A percentile compares a stretch with the other conserved stretches of the same genome.
Evolutionary conservation across 441 rosid species (phyloP).

Genomic region (Syzygium malaccense): DNA sequence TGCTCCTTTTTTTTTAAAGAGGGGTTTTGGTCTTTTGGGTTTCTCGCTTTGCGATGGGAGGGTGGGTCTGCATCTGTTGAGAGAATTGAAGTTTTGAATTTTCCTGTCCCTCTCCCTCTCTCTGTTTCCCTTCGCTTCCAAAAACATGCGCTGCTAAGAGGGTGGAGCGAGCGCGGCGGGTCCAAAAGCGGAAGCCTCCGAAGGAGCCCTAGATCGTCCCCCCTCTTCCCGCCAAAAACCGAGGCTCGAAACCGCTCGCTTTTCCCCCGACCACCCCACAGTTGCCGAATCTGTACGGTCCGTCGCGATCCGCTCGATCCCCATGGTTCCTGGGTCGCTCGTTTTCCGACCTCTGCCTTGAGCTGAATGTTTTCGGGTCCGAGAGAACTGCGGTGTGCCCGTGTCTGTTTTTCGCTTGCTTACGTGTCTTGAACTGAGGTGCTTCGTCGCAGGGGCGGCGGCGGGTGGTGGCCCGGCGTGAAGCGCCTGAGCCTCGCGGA

Average conservation of each 20-base stretch:
- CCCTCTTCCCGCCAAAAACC: slow-evolving; percentile 52
- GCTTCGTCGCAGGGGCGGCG: not conserved
- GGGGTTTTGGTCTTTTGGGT: not conserved
- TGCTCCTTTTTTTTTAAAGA: no score
- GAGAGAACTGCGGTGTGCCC: no score
- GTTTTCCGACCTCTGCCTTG: not conserved
- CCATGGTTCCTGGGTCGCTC: not conserved
- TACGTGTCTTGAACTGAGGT: not conserved
- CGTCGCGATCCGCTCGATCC: not conserved
- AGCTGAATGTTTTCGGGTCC: not conserved
- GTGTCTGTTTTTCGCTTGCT: not conserved
- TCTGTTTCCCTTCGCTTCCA: not conserved
- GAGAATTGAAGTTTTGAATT: not conserved
- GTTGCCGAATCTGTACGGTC: not conserved
- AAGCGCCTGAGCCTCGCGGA: not conserved
- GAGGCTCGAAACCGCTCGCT: not conserved
- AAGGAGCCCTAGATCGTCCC: slow-evolving; percentile 4
- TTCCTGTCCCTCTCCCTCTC: slow-evolving; percentile 17
- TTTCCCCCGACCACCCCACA: not conserved
- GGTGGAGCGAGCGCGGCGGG: not conserved
- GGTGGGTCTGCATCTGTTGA: not conserved
- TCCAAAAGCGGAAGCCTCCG: not conserved
- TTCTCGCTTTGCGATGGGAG: not conserved
- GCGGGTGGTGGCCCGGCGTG: not conserved
- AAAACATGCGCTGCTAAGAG: not conserved